Base-by-base conservation (phyloP, 495 filamentous ascomycete genomes). In the Aspergillus baeticus region DNA sequence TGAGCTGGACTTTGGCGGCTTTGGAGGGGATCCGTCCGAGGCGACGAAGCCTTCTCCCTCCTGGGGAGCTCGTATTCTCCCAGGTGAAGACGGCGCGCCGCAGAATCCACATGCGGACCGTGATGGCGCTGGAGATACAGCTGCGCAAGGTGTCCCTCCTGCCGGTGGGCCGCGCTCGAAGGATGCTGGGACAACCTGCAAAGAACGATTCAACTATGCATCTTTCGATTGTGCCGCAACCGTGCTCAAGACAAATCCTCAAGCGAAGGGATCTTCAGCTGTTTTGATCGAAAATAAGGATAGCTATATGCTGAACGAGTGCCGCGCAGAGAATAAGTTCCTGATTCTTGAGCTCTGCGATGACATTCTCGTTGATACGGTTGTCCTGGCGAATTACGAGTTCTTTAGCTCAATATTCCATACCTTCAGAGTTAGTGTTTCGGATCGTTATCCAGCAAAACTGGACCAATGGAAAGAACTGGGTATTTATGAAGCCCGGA, bases 381-480 rank as follows among this genome's bases (percentile, higher is more conserved):
- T 98, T 29, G 94, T 96, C 1, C 81, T 98, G 17, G 93, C 94
- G 38, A 98, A 98, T 70, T 98, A 93, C 68, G 94, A 96, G 70
- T 98, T 98, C 77, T 98, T 98, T 74, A 96, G 90, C 48, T 95
- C 90, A 58, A 97, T 96, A 79, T 90, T 98, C 64, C 87, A 90
- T 51, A 88, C 84, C 18, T 96, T 98, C 68, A 80, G 89, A 17
- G 84, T 98, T 50, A 91, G 88, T 64, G 92, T 96, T 20, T 90
- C 91, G 31, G 94, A 97, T 70, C 84, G 89, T 33, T 97, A 97
- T 69, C 94, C 94, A 3, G 88, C 93, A 26, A 96, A 96, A 69
- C 66, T 84, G 43, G 92, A 95, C 41, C 91, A 92, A 60, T 98
- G 94, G 94, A 89, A 87, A 56, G 85, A 90, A 36, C 69, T 98